Percentiles rank a stretch among this genome's conserved stretches.
phyloP scores from a whole-genome alignment of 192 early-diverging fungal genomes.

The Hyaloraphidium curvatum region DNA sequence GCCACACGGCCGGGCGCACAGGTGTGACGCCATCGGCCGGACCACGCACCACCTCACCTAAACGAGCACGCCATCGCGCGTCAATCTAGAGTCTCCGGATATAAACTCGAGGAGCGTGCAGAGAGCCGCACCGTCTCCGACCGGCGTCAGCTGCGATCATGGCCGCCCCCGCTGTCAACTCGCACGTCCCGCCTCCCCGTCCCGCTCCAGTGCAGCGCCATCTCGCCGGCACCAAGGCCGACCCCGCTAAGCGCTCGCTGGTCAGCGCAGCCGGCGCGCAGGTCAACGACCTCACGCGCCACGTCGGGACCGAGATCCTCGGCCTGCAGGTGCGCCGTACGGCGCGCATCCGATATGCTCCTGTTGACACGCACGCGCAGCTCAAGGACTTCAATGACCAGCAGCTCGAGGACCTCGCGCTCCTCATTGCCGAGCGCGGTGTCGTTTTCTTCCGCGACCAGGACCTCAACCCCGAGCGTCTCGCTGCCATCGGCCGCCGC shows the following conservation, averaged over 20 bases:
- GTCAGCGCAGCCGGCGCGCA: constrained; percentile 28
- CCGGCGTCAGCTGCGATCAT: too few relatives aligned
- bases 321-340: constrained; percentile 18
- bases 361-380: not conserved
- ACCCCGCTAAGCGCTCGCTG: constrained; percentile 33
- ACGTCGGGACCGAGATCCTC: constrained; percentile 43
- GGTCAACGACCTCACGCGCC: constrained; percentile 30
- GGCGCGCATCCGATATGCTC: not conserved
- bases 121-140: too few relatives aligned
- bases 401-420: constrained; percentile 37
- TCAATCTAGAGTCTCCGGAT: too few relatives aligned
- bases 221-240: constrained; percentile 12
- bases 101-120: too few relatives aligned
- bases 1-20: too few relatives aligned
- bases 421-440: constrained; percentile 40
- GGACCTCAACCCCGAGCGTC: constrained; percentile 33
- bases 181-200: too few relatives aligned
- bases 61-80: too few relatives aligned
- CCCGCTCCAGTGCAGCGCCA: too few relatives aligned
- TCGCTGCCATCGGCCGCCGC: constrained; percentile 23
- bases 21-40: too few relatives aligned
- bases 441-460: constrained; percentile 53
- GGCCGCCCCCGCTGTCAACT: too few relatives aligned
- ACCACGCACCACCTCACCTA: too few relatives aligned
- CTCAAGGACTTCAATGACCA: constrained; percentile 33